A percentile compares a stretch with the other conserved stretches of the same genome.
Evolutionary conservation across 352 stramenopile genomes (phyloP).

Genomic region (Phytophthora crassamura): DNA sequence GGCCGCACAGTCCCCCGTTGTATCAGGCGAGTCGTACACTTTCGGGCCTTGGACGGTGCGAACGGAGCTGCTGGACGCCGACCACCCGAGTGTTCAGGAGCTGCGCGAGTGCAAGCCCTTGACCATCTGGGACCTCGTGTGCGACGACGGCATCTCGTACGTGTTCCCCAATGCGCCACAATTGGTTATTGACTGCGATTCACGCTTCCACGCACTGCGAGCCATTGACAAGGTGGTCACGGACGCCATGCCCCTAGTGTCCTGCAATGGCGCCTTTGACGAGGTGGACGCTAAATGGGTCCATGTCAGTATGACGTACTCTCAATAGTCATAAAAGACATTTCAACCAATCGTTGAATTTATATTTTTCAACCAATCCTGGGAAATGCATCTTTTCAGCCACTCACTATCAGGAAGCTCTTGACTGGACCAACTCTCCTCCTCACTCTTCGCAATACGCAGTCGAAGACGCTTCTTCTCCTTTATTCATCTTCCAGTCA

Average conservation of each 20-base stretch:
- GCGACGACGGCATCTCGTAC: slow-evolving; percentile 58
- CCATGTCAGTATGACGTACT: slow-evolving; percentile 46
- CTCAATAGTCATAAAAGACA: slow-evolving; percentile 25
- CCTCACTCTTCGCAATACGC: too few species aligned
- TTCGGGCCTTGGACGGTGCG: slow-evolving; percentile 68
- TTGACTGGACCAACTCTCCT: too few species aligned
- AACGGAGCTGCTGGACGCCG: slow-evolving; percentile 40
- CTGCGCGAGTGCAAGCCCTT: slow-evolving; percentile 42
- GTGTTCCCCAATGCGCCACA: slow-evolving; percentile 59
- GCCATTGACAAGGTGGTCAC: slow-evolving; percentile 77
- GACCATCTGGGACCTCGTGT: slow-evolving; percentile 69
- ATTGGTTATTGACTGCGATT: slow-evolving; percentile 67
- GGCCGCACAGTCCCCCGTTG: slow-evolving; percentile 24
- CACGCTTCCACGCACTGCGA: slow-evolving; percentile 58
- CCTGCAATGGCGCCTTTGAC: slow-evolving; percentile 50
- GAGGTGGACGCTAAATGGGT: slow-evolving; percentile 45
- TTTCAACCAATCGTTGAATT: too few species aligned
- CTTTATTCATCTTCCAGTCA: not conserved
- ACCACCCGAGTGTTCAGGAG: slow-evolving; percentile 32
- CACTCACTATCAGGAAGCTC: too few species aligned
- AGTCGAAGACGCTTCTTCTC: not conserved
- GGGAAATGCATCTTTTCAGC: not conserved
- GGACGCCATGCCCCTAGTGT: slow-evolving; percentile 75
- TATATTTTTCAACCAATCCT: not conserved
- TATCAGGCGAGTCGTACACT: slow-evolving; percentile 43